phyloP scores from a whole-genome alignment of 2,329 filamentous ascomycete species.

The Venturia nashicola region DNA sequence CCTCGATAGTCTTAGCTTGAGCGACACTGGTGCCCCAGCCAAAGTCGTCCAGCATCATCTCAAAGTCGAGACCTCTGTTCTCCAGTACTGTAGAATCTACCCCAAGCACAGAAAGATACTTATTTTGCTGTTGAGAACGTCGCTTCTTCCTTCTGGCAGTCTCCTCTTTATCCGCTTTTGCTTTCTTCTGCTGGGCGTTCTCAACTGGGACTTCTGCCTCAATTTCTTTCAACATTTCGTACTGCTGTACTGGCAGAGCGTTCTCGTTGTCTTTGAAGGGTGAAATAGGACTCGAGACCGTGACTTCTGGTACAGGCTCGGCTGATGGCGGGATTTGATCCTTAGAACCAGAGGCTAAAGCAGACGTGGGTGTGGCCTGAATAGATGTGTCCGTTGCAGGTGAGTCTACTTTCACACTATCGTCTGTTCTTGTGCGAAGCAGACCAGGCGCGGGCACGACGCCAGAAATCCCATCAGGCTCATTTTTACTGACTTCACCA shows the following conservation, averaged over 20 bases:
- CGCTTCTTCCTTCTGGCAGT: constrained; percentile 44
- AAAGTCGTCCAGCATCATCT: constrained; percentile 71
- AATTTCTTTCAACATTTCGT: not conserved
- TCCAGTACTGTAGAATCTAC: constrained; percentile 68
- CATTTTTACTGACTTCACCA: constrained; percentile 36
- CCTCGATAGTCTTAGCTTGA: constrained; percentile 63
- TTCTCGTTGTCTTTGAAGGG: not conserved
- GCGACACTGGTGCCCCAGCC: constrained; percentile 68
- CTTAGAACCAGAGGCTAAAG: not conserved
- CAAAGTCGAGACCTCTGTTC: constrained; percentile 66
- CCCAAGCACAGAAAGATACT: constrained; percentile 65
- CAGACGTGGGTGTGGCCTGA: constrained; percentile 7
- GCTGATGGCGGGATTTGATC: not conserved
- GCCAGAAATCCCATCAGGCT: constrained; percentile 78
- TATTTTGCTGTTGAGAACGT: constrained; percentile 61
- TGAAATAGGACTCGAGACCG: constrained; percentile 4
- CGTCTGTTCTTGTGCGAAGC: constrained; percentile 2
- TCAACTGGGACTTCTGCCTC: not conserved
- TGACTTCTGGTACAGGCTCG: constrained; percentile 5
- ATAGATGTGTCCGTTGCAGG: not conserved
- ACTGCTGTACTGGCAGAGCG: not conserved
- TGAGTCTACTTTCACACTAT: constrained; percentile 4
- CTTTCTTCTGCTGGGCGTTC: constrained; percentile 14
- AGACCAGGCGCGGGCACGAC: constrained; percentile 64
- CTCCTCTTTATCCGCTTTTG: constrained; percentile 24